Base-by-base conservation (phyloP, 2,329 filamentous ascomycete species). In the Ceratocystis lukuohia region DNA sequence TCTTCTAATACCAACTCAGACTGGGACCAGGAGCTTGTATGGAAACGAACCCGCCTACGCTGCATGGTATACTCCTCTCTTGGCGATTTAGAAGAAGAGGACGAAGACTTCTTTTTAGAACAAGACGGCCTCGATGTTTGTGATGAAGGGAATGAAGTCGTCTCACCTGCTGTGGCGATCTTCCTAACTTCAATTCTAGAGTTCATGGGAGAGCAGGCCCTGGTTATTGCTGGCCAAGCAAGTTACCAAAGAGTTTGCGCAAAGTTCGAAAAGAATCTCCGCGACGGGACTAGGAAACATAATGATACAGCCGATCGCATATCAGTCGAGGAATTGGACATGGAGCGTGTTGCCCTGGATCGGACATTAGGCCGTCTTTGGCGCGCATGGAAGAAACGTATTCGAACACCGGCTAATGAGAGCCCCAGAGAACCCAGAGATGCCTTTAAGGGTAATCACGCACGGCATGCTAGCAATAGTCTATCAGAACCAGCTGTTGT, bases 1-100 rank as follows among this genome's bases (percentile, higher is more conserved):
- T 80, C 81, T 57, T 75, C 77, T 10, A 37, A n/a, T n/a, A 37
- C 5, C 15, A 37, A 37, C 20, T 80, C 80, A 1, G 84, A 88
- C 70, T 97, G 93, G 84, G 91, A 97, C 74, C 78, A 96, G n/a
- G 89, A 96, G 73, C 81, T 92, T 66, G 87, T 92, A 20, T 99
- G 94, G 92, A 96, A 95, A 78, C 84, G 94, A 70, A 94, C 92
- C 0, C 85, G 94, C 65, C 78, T 99, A 71, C 85, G 94, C 68
- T 96, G 94, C 75, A 99, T 99, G 94, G 93, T 99, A 25, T 97
- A 97, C 74, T 97, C 92, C 7, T 92, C 94, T 7, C 80, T 99
- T 5, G 94, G 94, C 57, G 93, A 99, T 73, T 86, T 99, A 82
- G 95, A 99, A 75, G 94, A 99, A 76, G 92, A 97, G 70, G 94